Base-by-base conservation (phyloP, 305 asterid species). In the Stenogyne calaminthoides region DNA sequence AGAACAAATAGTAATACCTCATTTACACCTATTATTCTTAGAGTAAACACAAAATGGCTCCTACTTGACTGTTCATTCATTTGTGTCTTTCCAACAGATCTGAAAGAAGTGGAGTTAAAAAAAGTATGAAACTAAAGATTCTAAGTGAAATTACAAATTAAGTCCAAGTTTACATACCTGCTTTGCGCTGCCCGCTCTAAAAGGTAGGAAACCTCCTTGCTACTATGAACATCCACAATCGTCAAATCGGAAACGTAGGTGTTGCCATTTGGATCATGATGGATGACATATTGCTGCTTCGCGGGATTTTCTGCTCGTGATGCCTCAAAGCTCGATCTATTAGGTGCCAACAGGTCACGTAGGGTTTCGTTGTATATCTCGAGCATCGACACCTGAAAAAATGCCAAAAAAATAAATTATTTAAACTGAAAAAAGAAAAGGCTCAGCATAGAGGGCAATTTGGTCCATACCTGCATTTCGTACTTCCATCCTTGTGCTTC, bases 401-500 rank as follows among this genome's bases (percentile, higher is more conserved):
- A 22, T 18, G 70, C 42, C 49, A 0, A 51, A 12, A 11, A 70
- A 18, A 64, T 2, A 22, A 1, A 25, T 1, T n/a, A n/a, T n/a
- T n/a, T n/a, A n/a, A n/a, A n/a, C n/a, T n/a, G 2, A 3, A 2
- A 63, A 65, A 64, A 7, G 22, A 32, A 37, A 58, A 37, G 22
- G 27, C 22, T 12, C 9, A 67, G 14, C 22, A 64, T 9, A 65
- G 51, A 64, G 60, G 39, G 65, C 32, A 22, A 64, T n/a, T 46
- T 6, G 34, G 22, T 42, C 32, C 77, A 4, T 65, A 93, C 98
- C 97, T 93, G 93, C 98, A 95, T 95, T 59, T 93, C 98, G 73
- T 95, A 95, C 83, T 87, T 91, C 98, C 99, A 93, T 62, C 99
- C 99, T 72, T 93, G 96, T 47, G 87, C 84, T 84, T 89, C 95